Base-by-base conservation (phyloP, 768 basidiomycete genomes). In the Leccinum variicolor region DNA sequence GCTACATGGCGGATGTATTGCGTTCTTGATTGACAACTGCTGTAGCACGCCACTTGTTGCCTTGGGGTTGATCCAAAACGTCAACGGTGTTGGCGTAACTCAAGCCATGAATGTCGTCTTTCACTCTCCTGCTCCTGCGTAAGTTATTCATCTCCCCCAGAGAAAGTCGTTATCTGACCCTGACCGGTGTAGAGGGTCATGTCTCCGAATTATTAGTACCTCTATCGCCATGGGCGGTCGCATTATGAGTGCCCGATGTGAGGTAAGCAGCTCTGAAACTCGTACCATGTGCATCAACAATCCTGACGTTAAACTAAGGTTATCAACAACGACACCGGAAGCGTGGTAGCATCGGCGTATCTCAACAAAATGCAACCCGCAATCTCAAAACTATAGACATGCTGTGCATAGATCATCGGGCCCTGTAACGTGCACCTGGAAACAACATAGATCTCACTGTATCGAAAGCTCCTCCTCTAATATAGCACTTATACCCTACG, bases 1-100 rank as follows among this genome's bases (percentile, higher is more conserved):
- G 82, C 75, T 89, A 15, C 88, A 89, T 62, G 88, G 89, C n/a
- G 87, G 85, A 39, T 87, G 86, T 54, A 68, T 90, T 33, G 84
- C 86, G 47, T 89, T 89, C 71, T 74, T 90, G 55, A 83, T 89
- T 46, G 88, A 90, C 72, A 89, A 86, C 64, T 87, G 86, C 69
- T 85, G 84, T 43, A 82, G 83, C 53, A 85, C 85, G 15, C 86
- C 87, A 0, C 78, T 89, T 11, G 82, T 89, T 29, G 84, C 83
- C 7, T 76, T 90, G 10, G 87, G 87, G 3, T 66, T 89, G 43
- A 69, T 84, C 36, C 76, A 81, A 63, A 78, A 79, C 58, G 71
- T 77, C 26, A 89, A 90, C 56, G 87, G 87, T 3, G 87, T 89
- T 13, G 88, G 88, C 11, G 87, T 90, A 19, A 90, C 85, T 3